These are phyloP conservation scores for Sugiyamaella paludigena DNA, from an alignment of 1,139 yeast genomes.

Conservation along the genomic window DNA sequence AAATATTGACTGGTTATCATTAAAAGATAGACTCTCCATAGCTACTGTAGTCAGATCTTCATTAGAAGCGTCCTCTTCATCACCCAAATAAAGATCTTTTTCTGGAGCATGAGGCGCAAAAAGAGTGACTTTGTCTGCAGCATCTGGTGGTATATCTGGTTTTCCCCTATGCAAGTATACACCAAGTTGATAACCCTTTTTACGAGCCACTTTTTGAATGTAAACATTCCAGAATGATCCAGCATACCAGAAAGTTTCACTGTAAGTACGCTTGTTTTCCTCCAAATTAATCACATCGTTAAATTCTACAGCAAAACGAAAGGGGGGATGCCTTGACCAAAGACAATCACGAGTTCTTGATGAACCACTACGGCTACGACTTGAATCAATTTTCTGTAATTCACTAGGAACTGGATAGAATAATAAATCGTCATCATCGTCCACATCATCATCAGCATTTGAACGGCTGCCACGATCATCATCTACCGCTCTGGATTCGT, in stretches of 20 bases:
- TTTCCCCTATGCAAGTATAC: conserved; percentile 50
- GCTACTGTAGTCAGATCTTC: conserved; percentile 17
- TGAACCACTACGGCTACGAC: conserved; percentile 1
- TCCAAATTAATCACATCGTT: conserved; percentile 45
- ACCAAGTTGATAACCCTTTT: conserved; percentile 49
- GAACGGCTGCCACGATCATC: no score
- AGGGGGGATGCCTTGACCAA: conserved; percentile 49
- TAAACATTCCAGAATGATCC: conserved; percentile 58
- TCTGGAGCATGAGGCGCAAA: conserved; percentile 1
- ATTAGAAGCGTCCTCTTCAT: conserved; percentile 13
- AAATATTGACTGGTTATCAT: conserved; percentile 1
- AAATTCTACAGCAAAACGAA: conserved; percentile 52
- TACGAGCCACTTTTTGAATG: conserved; percentile 46
- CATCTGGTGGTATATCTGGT: conserved; percentile 27
- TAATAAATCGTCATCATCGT: conserved; percentile 15
- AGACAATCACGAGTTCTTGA: conserved; percentile 2
- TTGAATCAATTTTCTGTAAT: conserved; percentile 22
- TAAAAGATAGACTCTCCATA: conserved; percentile 15
- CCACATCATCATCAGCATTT: conserved; percentile 14
- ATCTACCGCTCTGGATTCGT: no score
- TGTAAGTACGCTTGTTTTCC: conserved; percentile 48
- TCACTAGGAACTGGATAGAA: conserved; percentile 27
- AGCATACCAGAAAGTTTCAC: conserved; percentile 54
- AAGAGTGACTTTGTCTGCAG: neutral
- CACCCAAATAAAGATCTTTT: conserved; percentile 1